A percentile compares a stretch with the other conserved stretches of the same genome.
These are phyloP conservation scores for Candida nonsorbophila DNA, from an alignment of 805 yeast species.

Conservation along the genomic window DNA sequence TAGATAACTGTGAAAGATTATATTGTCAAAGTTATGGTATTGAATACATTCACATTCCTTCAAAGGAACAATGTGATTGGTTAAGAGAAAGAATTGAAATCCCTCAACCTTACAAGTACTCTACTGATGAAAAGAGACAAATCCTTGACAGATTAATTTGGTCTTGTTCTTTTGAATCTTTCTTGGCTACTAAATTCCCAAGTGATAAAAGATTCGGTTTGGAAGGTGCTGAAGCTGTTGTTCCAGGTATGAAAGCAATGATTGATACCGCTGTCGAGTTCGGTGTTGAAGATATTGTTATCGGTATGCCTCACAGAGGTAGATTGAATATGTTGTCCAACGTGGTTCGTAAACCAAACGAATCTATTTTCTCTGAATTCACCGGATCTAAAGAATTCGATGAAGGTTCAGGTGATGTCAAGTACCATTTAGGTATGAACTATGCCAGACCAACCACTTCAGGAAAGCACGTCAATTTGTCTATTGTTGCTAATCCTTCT, in stretches of 20 bases:
- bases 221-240: constrained; percentile 96
- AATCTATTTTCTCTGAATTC: constrained; percentile 94
- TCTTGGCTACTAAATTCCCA: constrained; percentile 93
- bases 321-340: constrained; percentile 95
- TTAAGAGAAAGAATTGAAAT: constrained; percentile 94
- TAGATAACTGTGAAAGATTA: constrained; percentile 70
- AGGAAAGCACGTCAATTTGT: constrained; percentile 91
- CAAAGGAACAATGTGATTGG: constrained; percentile 96
- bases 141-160: constrained; percentile 94
- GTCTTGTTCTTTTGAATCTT: constrained; percentile 91
- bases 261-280: constrained; percentile 88
- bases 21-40: constrained; percentile 89
- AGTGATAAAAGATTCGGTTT: constrained; percentile 97
- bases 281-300: constrained; percentile 93
- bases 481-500: constrained; percentile 97
- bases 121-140: constrained; percentile 89
- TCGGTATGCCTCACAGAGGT: constrained; percentile 99
- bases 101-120: constrained; percentile 78
- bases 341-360: constrained; percentile 98
- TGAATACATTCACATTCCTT: constrained; percentile 95
- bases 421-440: constrained; percentile 99
- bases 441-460: constrained; percentile 98
- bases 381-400: constrained; percentile 85
- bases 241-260: constrained; percentile 94
- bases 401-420: constrained; percentile 98